Conservation (phyloP, 2,329 filamentous ascomycete species). For the Calonectria montana region DNA sequence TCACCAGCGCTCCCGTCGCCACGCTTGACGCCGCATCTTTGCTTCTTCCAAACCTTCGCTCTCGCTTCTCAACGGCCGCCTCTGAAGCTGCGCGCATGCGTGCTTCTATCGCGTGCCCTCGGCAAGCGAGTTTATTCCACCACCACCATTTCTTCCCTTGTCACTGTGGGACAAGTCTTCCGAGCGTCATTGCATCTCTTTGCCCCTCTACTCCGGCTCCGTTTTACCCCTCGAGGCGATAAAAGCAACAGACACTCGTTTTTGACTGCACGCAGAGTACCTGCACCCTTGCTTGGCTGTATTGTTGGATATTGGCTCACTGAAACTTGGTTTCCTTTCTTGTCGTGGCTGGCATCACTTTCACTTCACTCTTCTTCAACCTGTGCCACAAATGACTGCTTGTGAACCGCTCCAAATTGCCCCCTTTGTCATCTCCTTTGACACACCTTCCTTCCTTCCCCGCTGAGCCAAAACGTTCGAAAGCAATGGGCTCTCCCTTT, state of each 20-base stretch:
- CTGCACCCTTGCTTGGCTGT: slow-evolving; percentile 6
- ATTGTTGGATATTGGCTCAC: background rate
- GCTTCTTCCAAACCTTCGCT: slow-evolving; percentile 35
- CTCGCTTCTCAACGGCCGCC: slow-evolving; percentile 29
- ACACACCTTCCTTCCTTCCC: slow-evolving; percentile 11
- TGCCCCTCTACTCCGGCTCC: slow-evolving; percentile 15
- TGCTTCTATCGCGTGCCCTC: slow-evolving; percentile 30
- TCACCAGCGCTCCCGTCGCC: slow-evolving; percentile 19
- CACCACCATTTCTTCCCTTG: slow-evolving; percentile 1
- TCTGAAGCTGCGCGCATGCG: slow-evolving; percentile 30
- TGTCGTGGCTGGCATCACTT: slow-evolving; percentile 26
- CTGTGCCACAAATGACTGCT: slow-evolving; percentile 27
- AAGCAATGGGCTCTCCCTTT: slow-evolving; percentile 48
- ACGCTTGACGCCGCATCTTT: slow-evolving; percentile 26
- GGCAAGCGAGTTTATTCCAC: slow-evolving; percentile 26
- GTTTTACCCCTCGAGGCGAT: slow-evolving; percentile 24
- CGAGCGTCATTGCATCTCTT: slow-evolving; percentile 9
- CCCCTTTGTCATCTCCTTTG: slow-evolving; percentile 22
- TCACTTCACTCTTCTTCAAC: slow-evolving; percentile 23
- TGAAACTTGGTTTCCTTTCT: slow-evolving; percentile 20
- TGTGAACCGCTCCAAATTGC: slow-evolving; percentile 20
- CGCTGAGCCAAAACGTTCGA: slow-evolving; percentile 17
- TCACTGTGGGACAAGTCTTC: slow-evolving; percentile 22
- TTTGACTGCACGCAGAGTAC: slow-evolving; percentile 22
- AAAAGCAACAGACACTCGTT: slow-evolving; percentile 23